phyloP scores from a whole-genome alignment of 345 rosid genomes.

The Garcia nutans region DNA sequence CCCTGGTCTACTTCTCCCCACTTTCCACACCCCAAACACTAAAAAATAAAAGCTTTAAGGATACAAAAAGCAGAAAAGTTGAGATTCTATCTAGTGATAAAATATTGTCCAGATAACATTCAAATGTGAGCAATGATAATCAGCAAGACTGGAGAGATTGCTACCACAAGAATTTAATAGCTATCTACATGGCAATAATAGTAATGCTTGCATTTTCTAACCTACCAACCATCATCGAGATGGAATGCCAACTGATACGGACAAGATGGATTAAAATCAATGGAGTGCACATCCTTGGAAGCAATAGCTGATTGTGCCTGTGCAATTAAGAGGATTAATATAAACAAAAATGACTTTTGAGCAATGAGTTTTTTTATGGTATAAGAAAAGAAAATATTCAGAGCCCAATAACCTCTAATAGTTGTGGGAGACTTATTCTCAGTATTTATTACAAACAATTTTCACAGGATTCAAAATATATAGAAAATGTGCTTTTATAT shows the following conservation, averaged over 20 bases:
- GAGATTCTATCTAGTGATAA: not conserved
- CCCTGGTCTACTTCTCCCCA: not conserved
- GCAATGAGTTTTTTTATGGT: not conserved
- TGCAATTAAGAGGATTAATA: slow-evolving; percentile 8
- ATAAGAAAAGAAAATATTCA: too few relatives aligned
- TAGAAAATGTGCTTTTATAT: not conserved
- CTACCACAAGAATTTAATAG: not conserved
- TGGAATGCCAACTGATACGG: slow-evolving; percentile 88
- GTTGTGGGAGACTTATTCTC: too few relatives aligned
- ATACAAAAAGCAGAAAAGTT: not conserved
- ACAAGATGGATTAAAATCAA: slow-evolving; percentile 74
- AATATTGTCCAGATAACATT: not conserved
- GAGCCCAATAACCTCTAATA: too few relatives aligned
- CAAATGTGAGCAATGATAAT: not conserved
- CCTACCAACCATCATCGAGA: slow-evolving; percentile 94
- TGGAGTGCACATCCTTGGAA: slow-evolving; percentile 76
- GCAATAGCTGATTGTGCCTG: slow-evolving; percentile 89
- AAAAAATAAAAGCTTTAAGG: not conserved
- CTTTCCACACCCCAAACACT: not conserved
- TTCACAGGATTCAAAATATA: not conserved
- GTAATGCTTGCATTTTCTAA: slow-evolving; percentile 9
- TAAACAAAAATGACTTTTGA: not conserved
- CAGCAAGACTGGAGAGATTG: not conserved
- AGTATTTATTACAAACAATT: not conserved
- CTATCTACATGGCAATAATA: not conserved